Evolutionary conservation across 441 rosid species (phyloP).

Genomic region (Corymbia calophylla): DNA sequence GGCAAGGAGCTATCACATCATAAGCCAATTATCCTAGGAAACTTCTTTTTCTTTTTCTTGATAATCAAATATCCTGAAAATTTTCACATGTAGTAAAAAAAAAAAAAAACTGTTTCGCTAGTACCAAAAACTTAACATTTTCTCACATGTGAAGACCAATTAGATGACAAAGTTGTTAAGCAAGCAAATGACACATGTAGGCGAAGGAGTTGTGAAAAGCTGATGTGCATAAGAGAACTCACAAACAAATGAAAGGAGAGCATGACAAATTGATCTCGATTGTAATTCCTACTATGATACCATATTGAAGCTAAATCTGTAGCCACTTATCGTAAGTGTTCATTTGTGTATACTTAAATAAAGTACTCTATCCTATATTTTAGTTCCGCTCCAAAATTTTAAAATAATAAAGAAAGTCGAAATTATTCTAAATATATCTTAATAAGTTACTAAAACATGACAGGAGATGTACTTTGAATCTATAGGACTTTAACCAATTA

Average conservation of each 20-base stretch:
- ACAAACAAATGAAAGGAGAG: neutral
- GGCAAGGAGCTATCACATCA: too few relatives aligned
- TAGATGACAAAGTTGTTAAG: neutral
- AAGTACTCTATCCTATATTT: neutral
- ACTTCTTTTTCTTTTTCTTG: too few relatives aligned
- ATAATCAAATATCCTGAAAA: too few relatives aligned
- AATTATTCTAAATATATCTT: neutral
- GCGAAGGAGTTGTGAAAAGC: neutral
- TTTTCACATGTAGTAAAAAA: too few relatives aligned
- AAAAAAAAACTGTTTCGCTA: neutral
- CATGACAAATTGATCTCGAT: neutral
- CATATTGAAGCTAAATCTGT: neutral
- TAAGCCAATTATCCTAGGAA: too few relatives aligned
- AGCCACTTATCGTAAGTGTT: neutral
- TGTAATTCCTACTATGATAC: neutral
- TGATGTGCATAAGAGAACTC: neutral
- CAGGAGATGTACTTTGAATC: too few relatives aligned
- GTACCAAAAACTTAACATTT: neutral
- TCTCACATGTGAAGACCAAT: neutral
- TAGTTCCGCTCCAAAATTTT: neutral
- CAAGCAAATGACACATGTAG: neutral
- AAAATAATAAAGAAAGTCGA: neutral
- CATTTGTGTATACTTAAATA: neutral
- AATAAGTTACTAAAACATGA: too few relatives aligned
- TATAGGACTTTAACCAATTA: too few relatives aligned